phyloP scores from a whole-genome alignment of 2,329 filamentous ascomycete species.

The Aspergillus quadrilineatus region DNA sequence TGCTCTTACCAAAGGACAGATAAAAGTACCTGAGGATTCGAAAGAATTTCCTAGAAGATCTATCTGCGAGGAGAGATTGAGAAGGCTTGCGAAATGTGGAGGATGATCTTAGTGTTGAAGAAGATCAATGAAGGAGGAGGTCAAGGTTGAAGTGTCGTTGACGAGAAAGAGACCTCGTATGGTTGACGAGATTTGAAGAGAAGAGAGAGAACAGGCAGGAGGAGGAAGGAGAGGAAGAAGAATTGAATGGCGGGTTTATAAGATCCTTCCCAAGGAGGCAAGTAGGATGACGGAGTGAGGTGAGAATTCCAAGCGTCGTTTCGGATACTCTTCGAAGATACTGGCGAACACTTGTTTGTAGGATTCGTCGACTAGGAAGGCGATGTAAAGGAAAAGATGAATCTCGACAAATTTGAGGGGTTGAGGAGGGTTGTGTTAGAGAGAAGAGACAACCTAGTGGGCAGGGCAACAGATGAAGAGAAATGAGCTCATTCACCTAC shows the following conservation, averaged over 20 bases:
- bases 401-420: neutral
- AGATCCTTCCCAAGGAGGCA: neutral
- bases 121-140: neutral
- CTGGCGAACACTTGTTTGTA: neutral
- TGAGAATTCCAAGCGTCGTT: neutral
- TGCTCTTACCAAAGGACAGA: neutral
- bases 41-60: neutral
- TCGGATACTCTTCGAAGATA: neutral
- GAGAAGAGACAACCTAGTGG: neutral
- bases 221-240: neutral
- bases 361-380: neutral
- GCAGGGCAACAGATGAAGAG: neutral
- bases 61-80: neutral
- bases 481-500: neutral
- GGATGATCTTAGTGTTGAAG: neutral
- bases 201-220: neutral
- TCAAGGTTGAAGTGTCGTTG: too few relatives aligned
- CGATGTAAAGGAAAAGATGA: neutral
- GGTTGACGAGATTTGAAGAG: neutral
- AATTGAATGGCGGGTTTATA: neutral
- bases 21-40: neutral
- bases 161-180: too few relatives aligned
- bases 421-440: neutral
- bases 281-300: neutral
- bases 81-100: neutral